Conservation (phyloP, 1,284 basidiomycete species). For the Naganishia cerealis region DNA sequence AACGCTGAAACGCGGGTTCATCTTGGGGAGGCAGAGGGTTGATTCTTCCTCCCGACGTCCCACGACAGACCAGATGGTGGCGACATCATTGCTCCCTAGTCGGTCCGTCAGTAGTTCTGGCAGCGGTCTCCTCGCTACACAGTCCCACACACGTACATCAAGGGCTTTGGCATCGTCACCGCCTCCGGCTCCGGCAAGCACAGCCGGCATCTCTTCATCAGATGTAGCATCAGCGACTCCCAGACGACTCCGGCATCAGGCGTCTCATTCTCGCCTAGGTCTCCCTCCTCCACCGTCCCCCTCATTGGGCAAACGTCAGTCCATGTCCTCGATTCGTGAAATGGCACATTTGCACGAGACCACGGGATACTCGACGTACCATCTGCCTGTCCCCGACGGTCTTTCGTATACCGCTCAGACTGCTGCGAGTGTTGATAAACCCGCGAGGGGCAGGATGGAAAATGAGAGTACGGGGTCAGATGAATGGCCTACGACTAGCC, state of each 20-base stretch:
- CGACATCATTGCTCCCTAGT: not conserved
- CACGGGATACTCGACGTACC: not conserved
- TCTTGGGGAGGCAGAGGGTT: constrained; percentile 8
- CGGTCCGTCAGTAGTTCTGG: constrained; percentile 4
- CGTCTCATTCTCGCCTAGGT: constrained; percentile 45
- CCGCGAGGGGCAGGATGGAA: constrained; percentile 11
- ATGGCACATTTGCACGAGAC: constrained; percentile 31
- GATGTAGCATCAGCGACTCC: constrained; percentile 11
- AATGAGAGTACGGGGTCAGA: constrained; percentile 16
- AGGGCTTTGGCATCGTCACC: constrained; percentile 1
- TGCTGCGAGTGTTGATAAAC: constrained; percentile 30
- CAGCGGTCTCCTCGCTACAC: constrained; percentile 7
- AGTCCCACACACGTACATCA: not conserved
- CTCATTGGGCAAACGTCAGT: constrained; percentile 46
- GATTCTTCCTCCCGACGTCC: not conserved
- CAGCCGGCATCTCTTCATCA: constrained; percentile 2
- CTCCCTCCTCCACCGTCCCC: constrained; percentile 33
- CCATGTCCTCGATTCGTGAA: constrained; percentile 47
- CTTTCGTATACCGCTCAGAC: constrained; percentile 28
- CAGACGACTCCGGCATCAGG: constrained; percentile 46
- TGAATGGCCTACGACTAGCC: not conserved
- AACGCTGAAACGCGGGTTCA: constrained; percentile 19
- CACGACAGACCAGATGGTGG: not conserved
- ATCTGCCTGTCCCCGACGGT: not conserved
- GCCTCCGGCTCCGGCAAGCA: not conserved